Base-by-base conservation (phyloP, 2,329 filamentous ascomycete species). In the Capronia epimyces region DNA sequence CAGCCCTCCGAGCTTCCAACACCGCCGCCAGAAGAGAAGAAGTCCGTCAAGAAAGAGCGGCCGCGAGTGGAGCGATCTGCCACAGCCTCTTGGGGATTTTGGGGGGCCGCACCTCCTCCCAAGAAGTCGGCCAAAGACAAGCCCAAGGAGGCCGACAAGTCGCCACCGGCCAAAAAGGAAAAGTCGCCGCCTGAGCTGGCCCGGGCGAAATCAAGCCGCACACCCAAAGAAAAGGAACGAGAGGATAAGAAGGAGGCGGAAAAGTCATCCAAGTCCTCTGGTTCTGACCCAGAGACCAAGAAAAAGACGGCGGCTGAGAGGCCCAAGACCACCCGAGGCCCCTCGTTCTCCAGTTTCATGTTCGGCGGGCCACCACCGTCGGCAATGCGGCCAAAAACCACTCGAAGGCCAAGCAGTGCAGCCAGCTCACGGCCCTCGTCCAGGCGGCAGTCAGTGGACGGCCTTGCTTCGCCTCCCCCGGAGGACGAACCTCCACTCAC, bases 1-100 rank as follows among this genome's bases (percentile, higher is more conserved):
- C 63, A 64, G 37, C 58, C 62, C 49, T 69, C 72, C 27, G 60
- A 59, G 46, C 29, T 53, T n/a, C 75, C 75, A 8, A 77, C 76
- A 21, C 72, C 74, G 8, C 76, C 78, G 41, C 64, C 79, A 13
- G 80, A 83, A 44, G 70, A 76, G 10, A 81, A 75, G 53, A 80
- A 78, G 46, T 66, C 74, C 3, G 75, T 75, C 2, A 87, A 82
- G 69, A 94, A 86, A 65, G 87, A 94, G 57, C 84, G 89, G 12
- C 73, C 85, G 22, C 88, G 84, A 63, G 80, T 89, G 57, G 86
- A 82, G 60, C 86, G 87, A 51, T 83, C 86, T 31, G 76, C 76
- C 29, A 69, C 69, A n/a, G 75, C 79, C 10, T 82, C 85, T 24
- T 93, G 89, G 88, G 84, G 83, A 29, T 81, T 82, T 66, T 91